Base-by-base conservation (phyloP, 192 early-diverging fungal genomes). In the Coemansia nantahalensis region DNA sequence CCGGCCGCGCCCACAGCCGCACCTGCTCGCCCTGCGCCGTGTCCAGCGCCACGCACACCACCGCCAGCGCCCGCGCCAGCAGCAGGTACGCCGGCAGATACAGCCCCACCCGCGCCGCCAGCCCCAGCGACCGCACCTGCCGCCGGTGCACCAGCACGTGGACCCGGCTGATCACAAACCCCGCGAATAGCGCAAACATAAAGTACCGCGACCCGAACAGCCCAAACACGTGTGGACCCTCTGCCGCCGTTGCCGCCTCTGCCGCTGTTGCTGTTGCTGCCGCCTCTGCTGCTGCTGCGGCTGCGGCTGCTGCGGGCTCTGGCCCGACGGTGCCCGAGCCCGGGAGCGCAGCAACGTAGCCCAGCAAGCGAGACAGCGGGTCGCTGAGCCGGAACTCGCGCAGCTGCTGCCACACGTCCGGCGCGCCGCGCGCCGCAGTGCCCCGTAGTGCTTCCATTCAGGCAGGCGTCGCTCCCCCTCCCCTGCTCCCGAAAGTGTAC, bases 361-460 rank as follows among this genome's bases (percentile, higher is more conserved):
- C 59, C 16, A 73, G 30, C 15, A 62, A 40, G 18, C 48, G 35
- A 15, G 45, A 45, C 10, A 65, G 22, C 21, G 53, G 53, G 22
- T 18, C 62, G 30, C 69, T 54, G 4, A 65, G 36, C 11, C 54
- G 65, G 32, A 60, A 46, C 18, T 64, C 52, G n/a, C 61, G 55
- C 36, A 76, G 45, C 45, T 76, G 65, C 53, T 76, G 65, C 72
- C 72, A 76, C 32, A 76, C 72, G 45, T 68, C 72, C 5, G 65
- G 62, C 2, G 56, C 50, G 23, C 33, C 22, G 8, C 38, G 36
- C 8, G 46, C 21, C 39, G 47, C 53, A 48, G 59, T 54, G 34
- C 26, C 7, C 4, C 7, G 26, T 5, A 7, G 26, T 7, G 26
- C 3, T 3, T 28, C 26, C 26, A 28, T 28, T 28, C 26, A 3